phyloP scores from a whole-genome alignment of 768 basidiomycete species.

The Candolleomyces efflorescens region DNA sequence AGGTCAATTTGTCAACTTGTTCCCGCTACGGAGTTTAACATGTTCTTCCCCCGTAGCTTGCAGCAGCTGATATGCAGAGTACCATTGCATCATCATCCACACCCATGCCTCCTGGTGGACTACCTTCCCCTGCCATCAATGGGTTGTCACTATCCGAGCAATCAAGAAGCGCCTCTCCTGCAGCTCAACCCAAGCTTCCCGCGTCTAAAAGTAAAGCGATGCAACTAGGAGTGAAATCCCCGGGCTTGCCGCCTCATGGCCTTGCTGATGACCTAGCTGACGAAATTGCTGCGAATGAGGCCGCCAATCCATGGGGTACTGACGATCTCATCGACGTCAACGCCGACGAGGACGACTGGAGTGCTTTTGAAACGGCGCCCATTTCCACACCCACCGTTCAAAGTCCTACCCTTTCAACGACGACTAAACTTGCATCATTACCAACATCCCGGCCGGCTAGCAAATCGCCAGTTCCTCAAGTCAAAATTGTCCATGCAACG shows the following conservation, averaged over 20 bases:
- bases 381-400: slow-evolving; percentile 14
- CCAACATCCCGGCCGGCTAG: slow-evolving; percentile 8
- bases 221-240: slow-evolving; percentile 55
- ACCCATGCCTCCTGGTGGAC: neutral
- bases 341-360: slow-evolving; percentile 94
- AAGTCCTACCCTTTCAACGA: slow-evolving; percentile 3
- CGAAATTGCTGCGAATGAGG: slow-evolving; percentile 44
- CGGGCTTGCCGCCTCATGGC: slow-evolving; percentile 24
- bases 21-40: neutral
- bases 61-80: slow-evolving; percentile 67
- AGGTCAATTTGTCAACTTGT: slow-evolving; percentile 37
- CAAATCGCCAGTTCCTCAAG: slow-evolving; percentile 1
- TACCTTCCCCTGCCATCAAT: neutral
- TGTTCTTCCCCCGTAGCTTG: slow-evolving; percentile 41
- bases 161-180: neutral
- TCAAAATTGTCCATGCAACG: neutral
- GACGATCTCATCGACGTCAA: slow-evolving; percentile 91
- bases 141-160: slow-evolving; percentile 14
- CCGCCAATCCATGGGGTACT: slow-evolving; percentile 61
- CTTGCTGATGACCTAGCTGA: slow-evolving; percentile 57
- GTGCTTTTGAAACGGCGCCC: slow-evolving; percentile 75
- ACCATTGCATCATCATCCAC: slow-evolving; percentile 40
- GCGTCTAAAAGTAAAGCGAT: slow-evolving; percentile 48
- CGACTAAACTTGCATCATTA: slow-evolving; percentile 8
- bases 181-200: slow-evolving; percentile 15